phyloP scores from a whole-genome alignment of 2,329 filamentous ascomycete genomes.

The Chalaropsis thielavioides region DNA sequence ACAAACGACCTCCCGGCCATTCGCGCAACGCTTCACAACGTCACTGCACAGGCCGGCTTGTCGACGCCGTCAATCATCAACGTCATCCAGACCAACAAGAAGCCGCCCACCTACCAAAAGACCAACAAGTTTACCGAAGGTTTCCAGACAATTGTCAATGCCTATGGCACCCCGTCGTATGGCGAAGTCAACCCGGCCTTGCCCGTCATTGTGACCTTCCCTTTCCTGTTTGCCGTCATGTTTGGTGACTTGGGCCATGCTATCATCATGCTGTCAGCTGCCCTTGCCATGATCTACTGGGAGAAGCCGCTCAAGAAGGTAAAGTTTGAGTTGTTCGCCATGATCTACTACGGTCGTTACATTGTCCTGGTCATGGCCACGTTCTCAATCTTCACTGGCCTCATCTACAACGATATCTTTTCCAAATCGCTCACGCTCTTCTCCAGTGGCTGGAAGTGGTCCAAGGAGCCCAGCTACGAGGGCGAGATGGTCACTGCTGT shows the following conservation, averaged over 20 bases:
- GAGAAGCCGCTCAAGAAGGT: constrained; percentile 90
- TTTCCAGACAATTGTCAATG: constrained; percentile 98
- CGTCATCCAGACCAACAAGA: constrained; percentile 93
- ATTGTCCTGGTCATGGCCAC: constrained; percentile 97
- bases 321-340: constrained; percentile 81
- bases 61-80: constrained; percentile 99
- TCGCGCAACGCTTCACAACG: constrained; percentile 85
- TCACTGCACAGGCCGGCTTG: constrained; percentile 86
- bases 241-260: constrained; percentile 97
- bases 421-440: constrained; percentile 86
- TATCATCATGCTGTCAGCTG: constrained; percentile 69
- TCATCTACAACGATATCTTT: constrained; percentile 96
- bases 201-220: constrained; percentile 91
- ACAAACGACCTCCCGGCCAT: constrained; percentile 81
- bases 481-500: constrained; percentile 50
- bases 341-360: constrained; percentile 98
- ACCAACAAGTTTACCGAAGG: constrained; percentile 97
- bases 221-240: constrained; percentile 99
- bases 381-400: constrained; percentile 91
- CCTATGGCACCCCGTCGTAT: constrained; percentile 95
- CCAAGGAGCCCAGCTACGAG: constrained; percentile 42
- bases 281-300: constrained; percentile 89
- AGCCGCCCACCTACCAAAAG: constrained; percentile 90
- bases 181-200: constrained; percentile 93
- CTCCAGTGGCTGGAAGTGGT: constrained; percentile 75